Evolutionary conservation across 75 land plant genomes (phyloP).

Genomic region (Cupressus sempervirens): DNA sequence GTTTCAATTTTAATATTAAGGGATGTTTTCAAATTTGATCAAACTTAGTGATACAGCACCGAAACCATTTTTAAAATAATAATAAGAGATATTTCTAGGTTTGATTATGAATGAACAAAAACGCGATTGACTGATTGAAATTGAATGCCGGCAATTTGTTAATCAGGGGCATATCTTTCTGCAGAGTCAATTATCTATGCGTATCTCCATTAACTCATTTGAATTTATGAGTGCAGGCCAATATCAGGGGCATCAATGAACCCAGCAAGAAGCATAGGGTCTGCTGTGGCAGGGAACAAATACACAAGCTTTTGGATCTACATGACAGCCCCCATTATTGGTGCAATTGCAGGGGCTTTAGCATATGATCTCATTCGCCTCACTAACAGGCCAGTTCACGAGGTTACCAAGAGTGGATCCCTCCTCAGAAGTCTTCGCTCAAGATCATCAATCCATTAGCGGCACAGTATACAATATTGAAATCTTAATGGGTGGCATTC

Average conservation of each 20-base stretch:
- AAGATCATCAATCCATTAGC: not conserved
- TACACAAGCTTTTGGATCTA: constrained; percentile 71
- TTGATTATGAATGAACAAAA: too few relatives aligned
- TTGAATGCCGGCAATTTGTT: too few relatives aligned
- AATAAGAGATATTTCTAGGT: too few relatives aligned
- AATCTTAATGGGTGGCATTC: not conserved
- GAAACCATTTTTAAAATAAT: too few relatives aligned
- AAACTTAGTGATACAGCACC: too few relatives aligned
- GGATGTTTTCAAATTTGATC: too few relatives aligned
- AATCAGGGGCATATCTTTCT: too few relatives aligned
- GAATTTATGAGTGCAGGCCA: constrained; percentile 44
- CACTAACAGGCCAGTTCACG: constrained; percentile 49
- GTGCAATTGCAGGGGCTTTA: constrained; percentile 63
- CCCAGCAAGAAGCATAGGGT: constrained; percentile 79
- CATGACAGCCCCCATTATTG: constrained; percentile 51
- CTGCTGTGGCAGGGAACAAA: constrained; percentile 55
- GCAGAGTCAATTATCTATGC: too few relatives aligned
- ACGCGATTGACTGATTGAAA: too few relatives aligned
- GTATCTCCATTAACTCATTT: not conserved
- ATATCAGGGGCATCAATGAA: constrained; percentile 91
- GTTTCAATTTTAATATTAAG: too few relatives aligned
- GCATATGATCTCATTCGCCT: constrained; percentile 66
- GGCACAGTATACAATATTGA: too few relatives aligned
- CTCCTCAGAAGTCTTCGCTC: constrained; percentile 23
- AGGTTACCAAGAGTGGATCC: constrained; percentile 42